A percentile compares a stretch with the other conserved stretches of the same genome.
Evolutionary conservation across 208 protist genomes (phyloP).

Genomic region (Leishmania turanica): DNA sequence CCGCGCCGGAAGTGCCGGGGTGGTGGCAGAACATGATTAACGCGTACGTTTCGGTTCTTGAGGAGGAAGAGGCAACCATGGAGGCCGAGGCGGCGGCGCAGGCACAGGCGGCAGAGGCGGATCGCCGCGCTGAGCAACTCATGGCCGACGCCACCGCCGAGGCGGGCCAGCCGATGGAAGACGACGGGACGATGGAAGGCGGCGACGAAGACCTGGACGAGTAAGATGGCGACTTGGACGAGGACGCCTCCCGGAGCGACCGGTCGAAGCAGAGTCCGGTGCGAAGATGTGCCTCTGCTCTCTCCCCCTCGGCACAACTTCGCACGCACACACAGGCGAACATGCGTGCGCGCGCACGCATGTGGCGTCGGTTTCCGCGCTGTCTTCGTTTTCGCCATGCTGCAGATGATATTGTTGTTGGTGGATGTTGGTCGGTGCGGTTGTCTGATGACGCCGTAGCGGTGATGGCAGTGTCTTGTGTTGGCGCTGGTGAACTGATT

Average conservation of each 20-base stretch:
- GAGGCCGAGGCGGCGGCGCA: conserved; percentile 28
- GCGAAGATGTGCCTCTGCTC: background rate
- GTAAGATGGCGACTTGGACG: conserved; percentile 16
- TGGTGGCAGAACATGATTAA: conserved; percentile 63
- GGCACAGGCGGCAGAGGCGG: conserved; percentile 20
- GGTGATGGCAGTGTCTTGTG: background rate
- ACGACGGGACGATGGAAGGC: conserved; percentile 26
- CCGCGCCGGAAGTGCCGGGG: conserved; percentile 26
- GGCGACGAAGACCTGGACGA: background rate
- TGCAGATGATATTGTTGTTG: background rate
- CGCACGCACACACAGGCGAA: too few species aligned
- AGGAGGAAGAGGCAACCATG: conserved; percentile 32
- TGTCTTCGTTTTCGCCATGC: background rate
- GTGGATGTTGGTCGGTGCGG: background rate
- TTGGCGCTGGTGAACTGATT: background rate
- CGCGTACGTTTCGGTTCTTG: conserved; percentile 49
- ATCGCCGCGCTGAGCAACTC: conserved; percentile 16
- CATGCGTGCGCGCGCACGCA: background rate
- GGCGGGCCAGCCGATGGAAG: conserved; percentile 24
- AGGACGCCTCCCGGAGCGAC: conserved; percentile 3
- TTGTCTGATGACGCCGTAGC: background rate
- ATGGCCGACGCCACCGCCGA: conserved; percentile 25
- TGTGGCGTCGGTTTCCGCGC: background rate
- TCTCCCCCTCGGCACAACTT: background rate
- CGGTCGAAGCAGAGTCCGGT: background rate